Evolutionary conservation across 129 eudicot species (phyloP).

Genomic region (Helianthus tuberosus): DNA sequence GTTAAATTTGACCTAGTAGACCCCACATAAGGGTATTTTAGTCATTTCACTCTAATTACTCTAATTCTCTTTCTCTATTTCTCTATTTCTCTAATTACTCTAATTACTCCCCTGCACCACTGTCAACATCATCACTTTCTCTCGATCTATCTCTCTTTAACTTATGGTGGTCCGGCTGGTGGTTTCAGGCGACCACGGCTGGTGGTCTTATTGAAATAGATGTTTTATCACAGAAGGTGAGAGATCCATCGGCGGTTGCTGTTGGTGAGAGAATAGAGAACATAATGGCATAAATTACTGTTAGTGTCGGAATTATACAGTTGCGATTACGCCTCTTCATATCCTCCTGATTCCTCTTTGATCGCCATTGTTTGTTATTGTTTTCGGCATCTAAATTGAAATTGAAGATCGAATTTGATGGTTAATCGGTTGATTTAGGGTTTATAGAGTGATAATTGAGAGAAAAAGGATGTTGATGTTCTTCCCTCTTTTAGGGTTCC

Average conservation of each 20-base stretch:
- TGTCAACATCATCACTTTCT: too few species aligned
- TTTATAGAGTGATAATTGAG: conserved; percentile 9
- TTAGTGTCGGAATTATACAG: conserved; percentile 4
- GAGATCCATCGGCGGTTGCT: conserved; percentile 39
- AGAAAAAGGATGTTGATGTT: conserved; percentile 7
- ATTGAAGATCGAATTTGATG: conserved; percentile 19
- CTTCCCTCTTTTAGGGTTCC: conserved; percentile 12
- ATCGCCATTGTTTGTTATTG: conserved; percentile 10
- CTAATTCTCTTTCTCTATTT: too few species aligned
- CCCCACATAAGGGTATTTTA: too few species aligned
- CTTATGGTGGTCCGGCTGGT: too few species aligned
- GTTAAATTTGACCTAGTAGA: too few species aligned
- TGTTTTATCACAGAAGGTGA: conserved; percentile 35
- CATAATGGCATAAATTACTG: conserved; percentile 18
- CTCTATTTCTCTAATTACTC: too few species aligned
- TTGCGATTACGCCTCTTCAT: conserved; percentile 31
- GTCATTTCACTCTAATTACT: too few species aligned
- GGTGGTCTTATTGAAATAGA: conserved; percentile 29
- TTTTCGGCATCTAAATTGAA: conserved; percentile 4
- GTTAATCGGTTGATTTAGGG: conserved; percentile 15
- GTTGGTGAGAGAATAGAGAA: conserved; percentile 27
- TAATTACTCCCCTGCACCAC: too few species aligned
- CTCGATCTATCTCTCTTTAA: too few species aligned
- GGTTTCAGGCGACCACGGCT: too few species aligned
- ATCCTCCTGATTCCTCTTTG: conserved; percentile 11